Evolutionary conservation across 2,329 filamentous ascomycete genomes (phyloP).

Genomic region (Aspergillus hortae): DNA sequence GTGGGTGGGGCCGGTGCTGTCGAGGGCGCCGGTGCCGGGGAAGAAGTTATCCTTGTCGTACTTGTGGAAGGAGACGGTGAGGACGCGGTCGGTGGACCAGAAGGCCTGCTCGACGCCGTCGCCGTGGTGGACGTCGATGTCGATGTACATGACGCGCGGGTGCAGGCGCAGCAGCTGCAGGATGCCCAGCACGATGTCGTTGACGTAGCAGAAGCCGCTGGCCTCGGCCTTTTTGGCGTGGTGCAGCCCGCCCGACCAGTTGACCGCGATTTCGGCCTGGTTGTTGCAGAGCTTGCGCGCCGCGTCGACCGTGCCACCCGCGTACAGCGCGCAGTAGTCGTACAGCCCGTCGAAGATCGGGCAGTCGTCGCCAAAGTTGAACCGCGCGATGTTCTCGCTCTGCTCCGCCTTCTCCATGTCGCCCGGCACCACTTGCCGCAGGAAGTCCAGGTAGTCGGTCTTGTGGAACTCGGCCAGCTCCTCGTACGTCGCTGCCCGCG

Average conservation of each 20-base stretch:
- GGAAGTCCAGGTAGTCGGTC: slow-evolving; percentile 84
- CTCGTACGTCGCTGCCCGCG: slow-evolving; percentile 78
- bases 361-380: slow-evolving; percentile 91
- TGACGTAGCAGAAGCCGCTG: slow-evolving; percentile 97
- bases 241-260: slow-evolving; percentile 95
- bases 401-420: slow-evolving; percentile 64
- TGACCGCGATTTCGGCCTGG: slow-evolving; percentile 92
- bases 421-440: slow-evolving; percentile 67
- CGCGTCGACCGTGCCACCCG: slow-evolving; percentile 85
- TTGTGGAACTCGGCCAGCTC: slow-evolving; percentile 86
- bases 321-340: slow-evolving; percentile 91
- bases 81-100: slow-evolving; percentile 81
- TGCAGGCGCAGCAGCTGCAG: slow-evolving; percentile 79
- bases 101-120: slow-evolving; percentile 91
- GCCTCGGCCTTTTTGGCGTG: slow-evolving; percentile 94
- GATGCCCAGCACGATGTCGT: slow-evolving; percentile 94
- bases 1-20: slow-evolving; percentile 78
- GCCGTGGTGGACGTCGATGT: slow-evolving; percentile 89
- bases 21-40: slow-evolving; percentile 81
- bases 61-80: slow-evolving; percentile 95
- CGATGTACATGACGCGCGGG: slow-evolving; percentile 87
- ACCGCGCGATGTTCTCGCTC: slow-evolving; percentile 58
- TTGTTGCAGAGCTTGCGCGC: slow-evolving; percentile 81
- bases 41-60: slow-evolving; percentile 85
- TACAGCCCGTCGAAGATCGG: slow-evolving; percentile 95